Evolutionary conservation across 345 rosid species (phyloP).

Genomic region (Tarenaya hassleriana): DNA sequence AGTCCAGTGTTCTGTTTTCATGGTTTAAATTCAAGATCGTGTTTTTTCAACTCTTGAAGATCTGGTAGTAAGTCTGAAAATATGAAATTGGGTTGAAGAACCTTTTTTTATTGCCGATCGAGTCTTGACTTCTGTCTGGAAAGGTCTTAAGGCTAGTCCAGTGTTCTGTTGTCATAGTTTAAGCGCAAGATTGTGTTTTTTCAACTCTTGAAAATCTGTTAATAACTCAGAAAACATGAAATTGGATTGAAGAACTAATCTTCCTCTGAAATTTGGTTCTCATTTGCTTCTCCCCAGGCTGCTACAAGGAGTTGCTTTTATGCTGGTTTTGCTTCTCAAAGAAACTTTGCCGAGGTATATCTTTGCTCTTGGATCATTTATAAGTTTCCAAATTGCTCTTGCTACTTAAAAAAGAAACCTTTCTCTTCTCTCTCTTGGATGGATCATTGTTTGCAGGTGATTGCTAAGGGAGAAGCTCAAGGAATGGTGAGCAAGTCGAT

Average conservation of each 20-base stretch:
- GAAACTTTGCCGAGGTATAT: slow-evolving; percentile 96
- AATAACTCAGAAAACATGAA: too few species aligned
- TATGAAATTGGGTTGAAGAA: too few species aligned
- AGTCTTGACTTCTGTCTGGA: too few species aligned
- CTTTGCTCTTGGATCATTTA: neutral
- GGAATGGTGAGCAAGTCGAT: slow-evolving; percentile 96
- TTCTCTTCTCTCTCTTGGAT: neutral
- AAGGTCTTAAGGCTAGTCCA: too few species aligned
- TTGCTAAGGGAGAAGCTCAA: slow-evolving; percentile 99
- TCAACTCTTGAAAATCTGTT: neutral
- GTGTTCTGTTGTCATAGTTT: too few species aligned
- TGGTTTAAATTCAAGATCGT: too few species aligned
- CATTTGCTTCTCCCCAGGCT: slow-evolving; percentile 40
- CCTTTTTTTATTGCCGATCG: too few species aligned
- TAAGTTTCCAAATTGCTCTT: too few species aligned
- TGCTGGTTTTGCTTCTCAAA: slow-evolving; percentile 99
- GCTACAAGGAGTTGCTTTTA: slow-evolving; percentile 92
- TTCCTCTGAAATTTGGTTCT: too few species aligned
- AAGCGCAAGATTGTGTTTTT: neutral
- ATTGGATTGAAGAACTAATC: neutral
- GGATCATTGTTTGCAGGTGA: slow-evolving; percentile 47
- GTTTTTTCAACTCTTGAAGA: too few species aligned
- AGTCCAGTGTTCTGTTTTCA: neutral
- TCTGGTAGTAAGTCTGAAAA: too few species aligned
- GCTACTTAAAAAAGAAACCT: neutral